Conservation (phyloP, 257 asterid species). For the Solanum ossicruentum region DNA sequence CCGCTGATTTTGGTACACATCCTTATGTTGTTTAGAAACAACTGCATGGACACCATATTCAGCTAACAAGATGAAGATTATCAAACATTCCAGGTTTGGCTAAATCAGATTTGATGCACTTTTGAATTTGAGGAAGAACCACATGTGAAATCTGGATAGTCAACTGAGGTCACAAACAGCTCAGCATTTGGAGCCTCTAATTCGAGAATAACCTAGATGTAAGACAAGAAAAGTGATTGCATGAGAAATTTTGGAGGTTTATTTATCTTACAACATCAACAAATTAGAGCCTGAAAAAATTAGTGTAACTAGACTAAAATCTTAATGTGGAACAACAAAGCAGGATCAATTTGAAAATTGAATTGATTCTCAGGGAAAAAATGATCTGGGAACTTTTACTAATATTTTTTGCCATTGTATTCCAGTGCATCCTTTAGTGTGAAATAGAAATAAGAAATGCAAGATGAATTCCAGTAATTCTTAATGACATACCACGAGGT, state of each 20-base stretch:
- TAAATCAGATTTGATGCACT: conserved; percentile 4
- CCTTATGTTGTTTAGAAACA: not conserved
- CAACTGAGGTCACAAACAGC: conserved; percentile 40
- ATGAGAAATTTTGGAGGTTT: not conserved
- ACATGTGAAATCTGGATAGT: conserved; percentile 67
- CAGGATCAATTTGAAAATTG: not conserved
- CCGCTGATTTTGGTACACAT: not conserved
- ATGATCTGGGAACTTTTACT: not conserved
- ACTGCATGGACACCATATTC: not conserved
- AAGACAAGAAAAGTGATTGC: not conserved
- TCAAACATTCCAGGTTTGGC: not conserved
- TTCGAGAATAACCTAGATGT: conserved; percentile 63
- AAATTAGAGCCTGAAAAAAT: not conserved
- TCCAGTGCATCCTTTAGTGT: not conserved
- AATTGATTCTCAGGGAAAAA: not conserved
- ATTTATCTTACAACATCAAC: not conserved
- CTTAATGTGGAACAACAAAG: not conserved
- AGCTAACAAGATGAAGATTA: not conserved
- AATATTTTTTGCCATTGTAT: not conserved
- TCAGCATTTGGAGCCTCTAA: conserved; percentile 47
- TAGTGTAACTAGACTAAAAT: not conserved
- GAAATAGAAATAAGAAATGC: not conserved
- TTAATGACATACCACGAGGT: conserved; percentile 46
- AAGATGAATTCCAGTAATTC: not conserved
- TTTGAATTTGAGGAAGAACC: conserved; percentile 10